Evolutionary conservation across 352 stramenopile species (phyloP).

Genomic region (Saprolegnia diclina): DNA sequence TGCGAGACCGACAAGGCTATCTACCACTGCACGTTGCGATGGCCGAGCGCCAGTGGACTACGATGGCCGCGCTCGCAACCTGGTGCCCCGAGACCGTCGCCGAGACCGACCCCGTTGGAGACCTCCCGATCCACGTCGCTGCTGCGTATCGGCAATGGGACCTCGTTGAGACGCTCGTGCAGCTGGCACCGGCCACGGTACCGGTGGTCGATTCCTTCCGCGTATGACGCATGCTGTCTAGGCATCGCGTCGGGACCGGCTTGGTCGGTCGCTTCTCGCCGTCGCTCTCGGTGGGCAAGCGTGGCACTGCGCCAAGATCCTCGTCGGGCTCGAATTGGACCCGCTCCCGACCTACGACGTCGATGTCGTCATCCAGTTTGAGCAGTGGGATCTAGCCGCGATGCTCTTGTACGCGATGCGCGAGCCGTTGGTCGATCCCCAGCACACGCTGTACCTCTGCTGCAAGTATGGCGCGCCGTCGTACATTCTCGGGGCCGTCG

Average conservation of each 20-base stretch:
- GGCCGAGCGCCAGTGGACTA: not conserved
- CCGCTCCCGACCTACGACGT: not conserved
- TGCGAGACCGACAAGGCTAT: not conserved
- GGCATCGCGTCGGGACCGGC: not conserved
- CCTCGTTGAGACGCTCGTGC: not conserved
- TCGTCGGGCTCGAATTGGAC: not conserved
- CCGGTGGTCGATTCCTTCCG: not conserved
- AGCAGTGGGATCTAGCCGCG: slow-evolving; percentile 23
- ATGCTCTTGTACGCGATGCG: slow-evolving; percentile 14
- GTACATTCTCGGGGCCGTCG: slow-evolving; percentile 2
- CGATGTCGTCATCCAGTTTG: not conserved
- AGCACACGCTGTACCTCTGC: not conserved
- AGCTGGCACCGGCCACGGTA: slow-evolving; percentile 6
- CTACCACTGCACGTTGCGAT: slow-evolving; percentile 20
- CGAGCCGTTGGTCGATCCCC: not conserved
- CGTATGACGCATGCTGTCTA: not conserved
- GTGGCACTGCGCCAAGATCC: slow-evolving; percentile 4
- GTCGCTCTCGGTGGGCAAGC: slow-evolving; percentile 1
- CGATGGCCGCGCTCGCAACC: not conserved
- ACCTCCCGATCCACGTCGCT: slow-evolving; percentile 17
- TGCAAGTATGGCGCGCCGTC: slow-evolving; percentile 13
- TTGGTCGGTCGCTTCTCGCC: slow-evolving; percentile 7
- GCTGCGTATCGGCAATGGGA: slow-evolving; percentile 8
- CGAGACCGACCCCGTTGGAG: slow-evolving; percentile 1
- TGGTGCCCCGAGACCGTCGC: slow-evolving; percentile 1